A percentile compares a stretch with the other conserved stretches of the same genome.
Conservation (phyloP, 2,329 filamentous ascomycete genomes). For the Fusarium penzigii region DNA sequence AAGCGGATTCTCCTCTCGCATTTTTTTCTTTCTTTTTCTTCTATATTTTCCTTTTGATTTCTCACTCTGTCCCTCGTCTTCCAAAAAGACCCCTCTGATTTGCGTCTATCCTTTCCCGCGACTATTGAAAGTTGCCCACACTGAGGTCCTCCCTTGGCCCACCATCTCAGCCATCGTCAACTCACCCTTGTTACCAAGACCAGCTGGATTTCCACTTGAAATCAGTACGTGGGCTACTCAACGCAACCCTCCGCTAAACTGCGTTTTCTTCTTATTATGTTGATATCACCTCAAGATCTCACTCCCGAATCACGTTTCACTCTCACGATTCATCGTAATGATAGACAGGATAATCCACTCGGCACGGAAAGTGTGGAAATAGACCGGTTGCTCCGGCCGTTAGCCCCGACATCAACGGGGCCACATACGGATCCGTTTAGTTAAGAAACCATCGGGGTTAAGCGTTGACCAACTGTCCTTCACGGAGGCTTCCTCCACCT, state of each 20-base stretch:
- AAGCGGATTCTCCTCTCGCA: conserved; percentile 19
- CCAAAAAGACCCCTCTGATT: too few relatives aligned
- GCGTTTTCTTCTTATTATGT: background rate
- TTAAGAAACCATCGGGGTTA: conserved; percentile 23
- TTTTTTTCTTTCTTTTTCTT: conserved; percentile 15
- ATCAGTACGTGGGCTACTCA: too few relatives aligned
- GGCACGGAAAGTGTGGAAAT: too few relatives aligned
- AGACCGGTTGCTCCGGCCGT: background rate
- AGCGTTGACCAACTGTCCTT: conserved; percentile 22
- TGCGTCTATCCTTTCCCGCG: conserved; percentile 3
- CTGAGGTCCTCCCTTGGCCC: conserved; percentile 14
- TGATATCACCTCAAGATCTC: conserved; percentile 9
- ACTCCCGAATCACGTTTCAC: background rate
- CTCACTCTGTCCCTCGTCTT: conserved; percentile 10
- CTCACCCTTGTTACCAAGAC: conserved; percentile 15
- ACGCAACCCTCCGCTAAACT: too few relatives aligned
- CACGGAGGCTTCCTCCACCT: conserved; percentile 21
- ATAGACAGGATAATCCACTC: too few relatives aligned
- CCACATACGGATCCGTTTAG: conserved; percentile 20
- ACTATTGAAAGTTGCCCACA: conserved; percentile 6
- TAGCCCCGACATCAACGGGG: background rate
- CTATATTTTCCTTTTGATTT: conserved; percentile 11
- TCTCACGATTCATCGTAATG: too few relatives aligned
- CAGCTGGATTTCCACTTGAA: conserved; percentile 10
- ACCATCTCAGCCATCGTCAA: conserved; percentile 27